These are phyloP conservation scores for Pulveroboletus sp. DNA, from an alignment of 768 basidiomycete genomes.

Conservation along the genomic window DNA sequence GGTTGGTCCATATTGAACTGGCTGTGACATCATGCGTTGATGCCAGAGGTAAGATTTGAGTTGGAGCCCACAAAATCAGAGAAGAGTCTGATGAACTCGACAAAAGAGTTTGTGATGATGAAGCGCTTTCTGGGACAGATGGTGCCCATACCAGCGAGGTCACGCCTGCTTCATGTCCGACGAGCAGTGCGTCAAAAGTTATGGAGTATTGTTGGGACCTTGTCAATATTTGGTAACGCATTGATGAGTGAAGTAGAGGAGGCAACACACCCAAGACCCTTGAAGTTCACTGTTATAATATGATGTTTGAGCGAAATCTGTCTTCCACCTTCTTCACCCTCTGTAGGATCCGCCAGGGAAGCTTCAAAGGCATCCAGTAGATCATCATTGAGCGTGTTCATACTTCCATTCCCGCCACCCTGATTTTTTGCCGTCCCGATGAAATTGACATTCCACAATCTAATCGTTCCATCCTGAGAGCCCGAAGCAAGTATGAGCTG, in stretches of 20 bases:
- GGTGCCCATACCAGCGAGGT: conserved; percentile 87
- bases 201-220: conserved; percentile 62
- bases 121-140: conserved; percentile 17
- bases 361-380: conserved; percentile 86
- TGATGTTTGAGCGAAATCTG: conserved; percentile 90
- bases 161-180: conserved; percentile 94
- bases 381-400: conserved; percentile 52
- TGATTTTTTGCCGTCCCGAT: conserved; percentile 26
- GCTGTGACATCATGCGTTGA: conserved; percentile 37
- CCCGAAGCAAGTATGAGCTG: conserved; percentile 82
- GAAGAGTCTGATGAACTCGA: conserved; percentile 96
- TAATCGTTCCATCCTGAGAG: conserved; percentile 91
- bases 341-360: conserved; percentile 64
- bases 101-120: conserved; percentile 52
- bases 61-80: conserved; percentile 89
- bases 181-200: conserved; percentile 87
- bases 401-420: conserved; percentile 17
- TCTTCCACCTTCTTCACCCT: conserved; percentile 72
- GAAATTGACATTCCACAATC: conserved; percentile 82
- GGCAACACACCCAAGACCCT: conserved; percentile 16
- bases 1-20: conserved; percentile 79
- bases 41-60: conserved; percentile 38
- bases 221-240: conserved; percentile 2
- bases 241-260: conserved; percentile 22
- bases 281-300: conserved; percentile 60